Base-by-base conservation (phyloP, 129 eudicot species). In the Chrysanthemum seticuspe region DNA sequence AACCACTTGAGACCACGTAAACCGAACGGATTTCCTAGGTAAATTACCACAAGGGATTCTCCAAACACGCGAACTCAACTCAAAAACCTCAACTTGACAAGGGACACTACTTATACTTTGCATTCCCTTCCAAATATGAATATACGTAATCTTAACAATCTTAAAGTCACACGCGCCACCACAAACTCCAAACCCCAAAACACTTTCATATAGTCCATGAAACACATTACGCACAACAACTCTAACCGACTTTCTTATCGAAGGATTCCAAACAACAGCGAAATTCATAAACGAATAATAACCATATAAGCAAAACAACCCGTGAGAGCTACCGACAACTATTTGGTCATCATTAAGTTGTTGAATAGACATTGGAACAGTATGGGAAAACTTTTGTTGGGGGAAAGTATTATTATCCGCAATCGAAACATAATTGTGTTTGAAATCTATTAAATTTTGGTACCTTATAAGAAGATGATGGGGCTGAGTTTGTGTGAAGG, bases 131-230 rank as follows among this genome's bases (percentile, higher is more conserved):
- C 44, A 36, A 36, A 7, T 6, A 16, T 36, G 9, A 2, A 11
- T 5, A 18, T 15, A 7, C 15, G 52, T 6, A 8, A 64, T 10
- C 69, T 64, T 15, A 5, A 64, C 69, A 8, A 36, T 15, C 12
- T 18, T 64, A 31, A 21, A 25, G 25, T 64, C 51, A 2, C 13
- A 3, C 40, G 52, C 16, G 51, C 9, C 51, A 2, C 51, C 51
- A 15, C 51, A 64, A 10, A 64, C 69, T 11, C 69, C 52, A 15
- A 64, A 64, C 3, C 69, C 69, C 11, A 61, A 14, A 57, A 14
- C 27, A 15, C 2, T 61, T 11, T 10, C 15, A 8, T 45, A 7
- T 11, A 44, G 5, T 9, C 16, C 14, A 44, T 1, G 2, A 36
- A 36, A 36, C 8, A 36, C 44, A 36, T 36, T 6, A 44, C 29